phyloP scores from a whole-genome alignment of 164 flowering plant species.

The Euptelea pleiosperma region DNA sequence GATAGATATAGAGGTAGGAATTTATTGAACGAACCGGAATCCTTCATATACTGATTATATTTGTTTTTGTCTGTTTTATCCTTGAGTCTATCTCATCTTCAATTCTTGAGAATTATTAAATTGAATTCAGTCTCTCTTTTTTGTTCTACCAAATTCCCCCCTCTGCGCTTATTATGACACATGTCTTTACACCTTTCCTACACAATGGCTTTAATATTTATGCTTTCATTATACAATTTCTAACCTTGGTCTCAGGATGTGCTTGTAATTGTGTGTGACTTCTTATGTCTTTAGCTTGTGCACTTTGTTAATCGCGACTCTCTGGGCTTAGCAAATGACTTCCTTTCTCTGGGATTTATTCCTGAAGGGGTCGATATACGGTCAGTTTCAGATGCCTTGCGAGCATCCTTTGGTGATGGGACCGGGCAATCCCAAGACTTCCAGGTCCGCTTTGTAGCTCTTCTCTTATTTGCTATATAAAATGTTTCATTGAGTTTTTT shows the following conservation, averaged over 20 bases:
- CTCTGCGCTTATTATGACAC: too few species aligned
- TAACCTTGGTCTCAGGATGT: not conserved
- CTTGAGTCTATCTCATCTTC: too few species aligned
- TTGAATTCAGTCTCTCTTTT: too few species aligned
- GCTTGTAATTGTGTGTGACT: slow-evolving; percentile 16
- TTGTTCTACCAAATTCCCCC: too few species aligned
- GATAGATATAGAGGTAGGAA: too few species aligned
- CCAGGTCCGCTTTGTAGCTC: slow-evolving; percentile 47
- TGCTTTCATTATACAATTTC: not conserved
- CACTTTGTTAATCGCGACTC: slow-evolving; percentile 97
- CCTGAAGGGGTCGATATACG: slow-evolving; percentile 78
- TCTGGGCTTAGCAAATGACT: slow-evolving; percentile 90
- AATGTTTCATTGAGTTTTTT: not conserved
- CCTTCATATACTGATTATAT: too few species aligned
- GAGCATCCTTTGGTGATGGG: slow-evolving; percentile 68
- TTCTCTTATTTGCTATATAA: not conserved
- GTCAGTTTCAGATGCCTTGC: slow-evolving; percentile 69
- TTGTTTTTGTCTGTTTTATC: too few species aligned
- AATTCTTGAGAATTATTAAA: too few species aligned
- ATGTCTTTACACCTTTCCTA: not conserved
- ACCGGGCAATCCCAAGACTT: slow-evolving; percentile 72
- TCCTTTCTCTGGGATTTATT: slow-evolving; percentile 91
- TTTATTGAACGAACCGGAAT: too few species aligned
- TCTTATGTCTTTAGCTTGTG: slow-evolving; percentile 68
- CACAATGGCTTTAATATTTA: not conserved